Conservation (phyloP, 148 eudicot genomes). For the Rhododendron griersonianum region DNA sequence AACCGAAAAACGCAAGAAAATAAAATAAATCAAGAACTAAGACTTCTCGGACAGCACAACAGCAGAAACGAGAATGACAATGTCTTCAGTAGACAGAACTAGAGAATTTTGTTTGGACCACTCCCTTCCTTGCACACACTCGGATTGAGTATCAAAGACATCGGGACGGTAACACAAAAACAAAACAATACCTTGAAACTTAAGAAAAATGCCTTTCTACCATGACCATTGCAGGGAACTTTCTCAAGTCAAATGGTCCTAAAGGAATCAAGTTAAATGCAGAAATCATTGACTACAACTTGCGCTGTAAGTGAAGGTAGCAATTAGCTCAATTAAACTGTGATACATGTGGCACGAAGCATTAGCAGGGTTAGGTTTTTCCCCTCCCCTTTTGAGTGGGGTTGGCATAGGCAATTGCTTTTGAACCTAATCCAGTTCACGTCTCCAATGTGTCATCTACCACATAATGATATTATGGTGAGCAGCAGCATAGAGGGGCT, state of each 20-base stretch:
- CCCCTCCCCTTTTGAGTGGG: not conserved
- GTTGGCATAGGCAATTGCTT: not conserved
- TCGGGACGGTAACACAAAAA: not conserved
- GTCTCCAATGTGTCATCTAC: not conserved
- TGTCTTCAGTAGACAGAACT: not conserved
- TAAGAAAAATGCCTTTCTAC: not conserved
- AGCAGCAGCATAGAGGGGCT: constrained; percentile 13
- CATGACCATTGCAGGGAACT: not conserved
- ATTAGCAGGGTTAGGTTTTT: not conserved
- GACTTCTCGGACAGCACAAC: not conserved
- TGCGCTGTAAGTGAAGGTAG: not conserved
- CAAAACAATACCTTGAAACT: not conserved
- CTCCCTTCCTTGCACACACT: not conserved
- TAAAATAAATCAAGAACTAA: not conserved
- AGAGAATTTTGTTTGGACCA: not conserved
- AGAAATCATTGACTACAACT: not conserved
- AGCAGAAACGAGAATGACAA: not conserved
- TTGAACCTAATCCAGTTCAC: not conserved
- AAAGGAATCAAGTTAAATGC: not conserved
- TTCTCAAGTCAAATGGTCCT: not conserved
- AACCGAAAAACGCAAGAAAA: not conserved
- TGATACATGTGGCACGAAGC: not conserved
- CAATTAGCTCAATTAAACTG: not conserved
- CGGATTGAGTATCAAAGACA: not conserved
- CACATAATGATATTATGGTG: not conserved